Evolutionary conservation across 805 yeast species (phyloP), one percentile per base, ranked within the genome.

Genomic region (Nakazawaea anatomiae): DNA sequence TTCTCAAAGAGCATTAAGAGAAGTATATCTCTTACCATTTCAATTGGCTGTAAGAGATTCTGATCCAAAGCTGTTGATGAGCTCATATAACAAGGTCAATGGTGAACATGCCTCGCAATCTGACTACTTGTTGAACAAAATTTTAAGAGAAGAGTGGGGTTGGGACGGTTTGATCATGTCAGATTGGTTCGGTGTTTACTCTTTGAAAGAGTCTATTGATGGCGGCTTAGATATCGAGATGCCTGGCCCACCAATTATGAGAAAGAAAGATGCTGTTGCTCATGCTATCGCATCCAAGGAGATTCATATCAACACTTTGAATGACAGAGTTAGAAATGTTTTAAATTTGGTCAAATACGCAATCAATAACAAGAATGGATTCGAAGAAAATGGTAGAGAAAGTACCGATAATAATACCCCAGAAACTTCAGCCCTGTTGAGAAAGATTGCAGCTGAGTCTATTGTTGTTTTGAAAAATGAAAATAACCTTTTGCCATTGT

Each of bases 381-480:
- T 80, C 40, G 72, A 74, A 1, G 72, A 68, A 44, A 58, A 69
- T 49, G 73, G 63, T 1, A 72, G 71, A 28, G 76, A 71, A 54
- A 49, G 54, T 10, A 51, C 57, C n/a, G 63, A 63, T 34, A 76
- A 76, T 56, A 70, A 79, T 59, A 72, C 77, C 6, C 73, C 75
- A 30, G 79, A 75, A 58, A 74, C 82, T 5, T 52, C 71, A 18
- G 70, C 63, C 0, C 55, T 71, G 6, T 59, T 79, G 40, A 69
- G 79, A 58, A 64, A 69, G 52, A 53, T 75, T 14, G 81, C 80
- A 25, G 70, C 60, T 18, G 83, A 81, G 49, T 65, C 80, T 2
- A 71, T 77, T 47, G 86, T 82, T 6, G 62, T 82, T 51, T 70
- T 82, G 63, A 80, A 80, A 61, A 82, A 82, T 59, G 80, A 79